These are phyloP conservation scores for Coemansia sp. DNA, from an alignment of 192 early-diverging fungal species.

Conservation along the genomic window DNA sequence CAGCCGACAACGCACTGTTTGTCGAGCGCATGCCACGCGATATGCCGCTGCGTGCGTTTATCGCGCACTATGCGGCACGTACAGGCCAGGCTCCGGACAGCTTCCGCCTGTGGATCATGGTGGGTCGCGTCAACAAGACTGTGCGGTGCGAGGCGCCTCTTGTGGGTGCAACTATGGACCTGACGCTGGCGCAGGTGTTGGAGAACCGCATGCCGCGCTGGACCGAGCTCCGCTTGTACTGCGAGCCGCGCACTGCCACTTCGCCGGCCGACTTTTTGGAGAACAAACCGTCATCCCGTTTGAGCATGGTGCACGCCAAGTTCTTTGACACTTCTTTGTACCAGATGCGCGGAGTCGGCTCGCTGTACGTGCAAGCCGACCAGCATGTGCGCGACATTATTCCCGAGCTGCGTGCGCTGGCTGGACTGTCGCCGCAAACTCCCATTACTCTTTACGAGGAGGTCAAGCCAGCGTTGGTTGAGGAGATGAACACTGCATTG, in stretches of 20 bases:
- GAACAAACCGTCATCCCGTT: background rate
- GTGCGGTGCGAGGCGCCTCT: constrained; percentile 74
- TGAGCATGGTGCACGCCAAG: constrained; percentile 79
- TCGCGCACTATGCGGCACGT: constrained; percentile 50
- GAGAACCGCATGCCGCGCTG: constrained; percentile 36
- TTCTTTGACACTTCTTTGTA: constrained; percentile 68
- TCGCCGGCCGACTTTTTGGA: constrained; percentile 21
- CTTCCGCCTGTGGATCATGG: constrained; percentile 83
- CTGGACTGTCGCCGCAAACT: constrained; percentile 57
- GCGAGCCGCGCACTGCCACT: constrained; percentile 30
- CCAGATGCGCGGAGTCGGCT: constrained; percentile 61
- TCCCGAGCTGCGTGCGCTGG: constrained; percentile 55
- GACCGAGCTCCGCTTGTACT: constrained; percentile 52
- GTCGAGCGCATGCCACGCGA: constrained; percentile 34
- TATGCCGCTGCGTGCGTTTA: constrained; percentile 49
- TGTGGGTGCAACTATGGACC: constrained; percentile 11
- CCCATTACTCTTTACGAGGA: constrained; percentile 75
- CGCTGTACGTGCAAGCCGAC: constrained; percentile 52
- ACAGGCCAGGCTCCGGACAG: constrained; percentile 51
- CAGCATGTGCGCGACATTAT: constrained; percentile 62
- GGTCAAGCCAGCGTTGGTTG: constrained; percentile 92
- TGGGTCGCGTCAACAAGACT: constrained; percentile 89
- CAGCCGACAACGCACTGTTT: constrained; percentile 33
- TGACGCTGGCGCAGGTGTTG: constrained; percentile 40
- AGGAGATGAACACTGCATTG: constrained; percentile 60